Conservation (phyloP, 345 rosid genomes). For the Raphanus raphanistrum region DNA sequence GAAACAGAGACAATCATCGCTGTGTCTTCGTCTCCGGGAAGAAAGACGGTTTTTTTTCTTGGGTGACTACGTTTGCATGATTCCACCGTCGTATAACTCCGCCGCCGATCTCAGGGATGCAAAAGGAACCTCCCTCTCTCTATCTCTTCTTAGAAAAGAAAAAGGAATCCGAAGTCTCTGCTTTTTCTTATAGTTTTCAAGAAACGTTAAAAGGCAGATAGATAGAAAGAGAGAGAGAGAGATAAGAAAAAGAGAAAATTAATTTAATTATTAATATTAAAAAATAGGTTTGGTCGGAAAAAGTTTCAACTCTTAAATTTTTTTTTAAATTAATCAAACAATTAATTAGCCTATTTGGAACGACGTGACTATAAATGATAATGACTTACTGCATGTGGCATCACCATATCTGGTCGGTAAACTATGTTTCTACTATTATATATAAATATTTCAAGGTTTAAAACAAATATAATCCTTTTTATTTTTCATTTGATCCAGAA, state of each 20-base stretch:
- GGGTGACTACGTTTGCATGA: conserved; percentile 8
- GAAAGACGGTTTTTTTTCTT: conserved; percentile 17
- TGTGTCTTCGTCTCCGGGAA: conserved; percentile 31
- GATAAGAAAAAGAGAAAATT: background rate
- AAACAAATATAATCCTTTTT: background rate
- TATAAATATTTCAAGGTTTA: background rate
- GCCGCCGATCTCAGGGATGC: conserved; percentile 26
- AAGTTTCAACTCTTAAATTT: background rate
- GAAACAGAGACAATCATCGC: conserved; percentile 31
- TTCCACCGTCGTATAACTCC: conserved; percentile 27
- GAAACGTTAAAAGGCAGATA: conserved; percentile 23
- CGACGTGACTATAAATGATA: background rate
- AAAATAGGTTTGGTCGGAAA: conserved; percentile 22
- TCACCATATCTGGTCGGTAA: conserved; percentile 30
- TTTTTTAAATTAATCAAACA: background rate
- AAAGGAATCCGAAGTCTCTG: conserved; percentile 41
- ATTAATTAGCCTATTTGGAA: background rate
- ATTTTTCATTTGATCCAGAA: background rate
- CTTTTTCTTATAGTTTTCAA: conserved; percentile 41
- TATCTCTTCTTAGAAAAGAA: conserved; percentile 25
- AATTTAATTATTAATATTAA: background rate
- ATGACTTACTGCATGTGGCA: conserved; percentile 37
- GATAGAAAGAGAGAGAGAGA: background rate
- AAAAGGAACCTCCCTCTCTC: conserved; percentile 13
- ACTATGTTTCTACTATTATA: background rate